phyloP scores from a whole-genome alignment of 2,329 filamentous ascomycete species.

The Pseudovirgaria hyperparasitica region DNA sequence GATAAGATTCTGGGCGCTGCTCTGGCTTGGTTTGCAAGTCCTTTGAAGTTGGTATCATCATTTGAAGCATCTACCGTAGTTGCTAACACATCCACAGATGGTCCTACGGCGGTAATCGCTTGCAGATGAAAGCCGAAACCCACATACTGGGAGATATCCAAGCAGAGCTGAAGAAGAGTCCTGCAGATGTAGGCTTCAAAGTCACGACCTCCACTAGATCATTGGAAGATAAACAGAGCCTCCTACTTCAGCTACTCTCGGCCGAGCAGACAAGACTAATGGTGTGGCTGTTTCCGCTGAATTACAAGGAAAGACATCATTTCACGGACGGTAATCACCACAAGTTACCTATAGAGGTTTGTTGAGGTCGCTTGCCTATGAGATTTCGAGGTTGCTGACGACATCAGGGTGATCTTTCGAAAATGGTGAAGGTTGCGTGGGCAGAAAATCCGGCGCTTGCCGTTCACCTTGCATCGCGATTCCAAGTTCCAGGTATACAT shows the following conservation, averaged over 20 bases:
- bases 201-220: constrained; percentile 44
- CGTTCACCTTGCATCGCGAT: constrained; percentile 71
- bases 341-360: constrained; percentile 28
- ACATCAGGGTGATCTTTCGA: constrained; percentile 40
- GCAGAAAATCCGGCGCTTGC: constrained; percentile 71
- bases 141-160: constrained; percentile 68
- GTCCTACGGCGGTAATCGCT: constrained; percentile 88
- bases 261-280: constrained; percentile 72
- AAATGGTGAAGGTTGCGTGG: constrained; percentile 75
- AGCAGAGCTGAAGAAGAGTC: constrained; percentile 48
- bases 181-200: constrained; percentile 45
- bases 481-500: constrained; percentile 59
- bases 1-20: constrained; percentile 79
- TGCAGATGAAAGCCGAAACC: constrained; percentile 89
- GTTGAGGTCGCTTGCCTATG: constrained; percentile 4
- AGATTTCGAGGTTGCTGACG: constrained; percentile 7
- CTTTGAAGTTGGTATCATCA: constrained; percentile 46
- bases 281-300: constrained; percentile 82
- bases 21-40: constrained; percentile 74
- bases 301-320: constrained; percentile 45
- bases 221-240: constrained; percentile 64
- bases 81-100: constrained; percentile 39
- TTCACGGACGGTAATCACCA: constrained; percentile 31
- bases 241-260: constrained; percentile 69
- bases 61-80: too few species aligned